These are phyloP conservation scores for Forsythia viridissima DNA, from an alignment of 257 asterid genomes.

Conservation along the genomic window DNA sequence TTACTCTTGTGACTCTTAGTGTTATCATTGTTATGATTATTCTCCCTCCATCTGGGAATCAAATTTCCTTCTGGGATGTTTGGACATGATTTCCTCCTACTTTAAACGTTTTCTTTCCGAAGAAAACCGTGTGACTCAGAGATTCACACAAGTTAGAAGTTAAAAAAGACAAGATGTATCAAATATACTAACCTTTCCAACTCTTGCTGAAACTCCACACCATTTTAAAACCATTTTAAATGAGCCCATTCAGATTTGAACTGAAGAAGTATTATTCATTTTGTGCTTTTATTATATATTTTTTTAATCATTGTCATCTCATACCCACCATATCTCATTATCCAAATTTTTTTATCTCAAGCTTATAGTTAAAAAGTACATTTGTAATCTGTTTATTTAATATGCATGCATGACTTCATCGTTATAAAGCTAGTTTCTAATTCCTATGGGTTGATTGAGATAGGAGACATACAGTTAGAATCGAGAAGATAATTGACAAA, in stretches of 20 bases:
- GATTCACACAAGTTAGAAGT: background rate
- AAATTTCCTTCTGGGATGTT: background rate
- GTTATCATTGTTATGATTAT: background rate
- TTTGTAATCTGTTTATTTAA: background rate
- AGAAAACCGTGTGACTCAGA: background rate
- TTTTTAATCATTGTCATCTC: too few relatives aligned
- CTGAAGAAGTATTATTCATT: too few relatives aligned
- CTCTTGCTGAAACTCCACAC: too few relatives aligned
- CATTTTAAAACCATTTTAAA: too few relatives aligned
- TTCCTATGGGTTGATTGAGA: background rate
- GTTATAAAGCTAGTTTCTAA: background rate
- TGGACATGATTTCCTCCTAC: background rate
- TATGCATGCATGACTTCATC: background rate
- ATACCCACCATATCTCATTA: background rate
- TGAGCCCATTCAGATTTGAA: too few relatives aligned
- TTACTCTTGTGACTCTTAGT: background rate
- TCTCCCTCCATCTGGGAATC: background rate
- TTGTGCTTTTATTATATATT: too few relatives aligned
- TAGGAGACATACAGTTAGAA: background rate
- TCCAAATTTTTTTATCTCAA: background rate
- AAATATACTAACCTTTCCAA: background rate
- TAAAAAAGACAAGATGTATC: background rate
- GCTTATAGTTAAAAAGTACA: background rate
- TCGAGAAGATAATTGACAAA: background rate
- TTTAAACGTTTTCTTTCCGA: background rate